These are phyloP conservation scores for Naganishia sp. DNA, from an alignment of 1,284 basidiomycete species.

Conservation along the genomic window DNA sequence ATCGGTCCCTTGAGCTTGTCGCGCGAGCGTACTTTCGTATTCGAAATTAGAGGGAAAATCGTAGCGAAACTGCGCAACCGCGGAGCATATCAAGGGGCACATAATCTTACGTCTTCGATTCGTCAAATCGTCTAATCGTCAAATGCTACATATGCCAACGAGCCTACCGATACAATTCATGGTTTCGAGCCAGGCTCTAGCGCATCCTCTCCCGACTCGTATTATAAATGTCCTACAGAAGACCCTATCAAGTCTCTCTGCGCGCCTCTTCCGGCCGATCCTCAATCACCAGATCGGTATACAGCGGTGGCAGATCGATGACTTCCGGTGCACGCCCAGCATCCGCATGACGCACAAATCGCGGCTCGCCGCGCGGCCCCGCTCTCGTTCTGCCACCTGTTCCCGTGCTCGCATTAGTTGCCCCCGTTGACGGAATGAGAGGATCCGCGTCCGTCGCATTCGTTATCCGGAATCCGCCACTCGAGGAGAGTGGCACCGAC, in stretches of 20 bases:
- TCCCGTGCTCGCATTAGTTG: not conserved
- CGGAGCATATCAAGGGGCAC: too few relatives aligned
- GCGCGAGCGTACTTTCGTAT: too few relatives aligned
- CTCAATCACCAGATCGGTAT: conserved; percentile 30
- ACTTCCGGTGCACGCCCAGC: conserved; percentile 32
- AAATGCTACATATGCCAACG: not conserved
- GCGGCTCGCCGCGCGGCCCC: conserved; percentile 15
- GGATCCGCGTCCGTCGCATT: conserved; percentile 30
- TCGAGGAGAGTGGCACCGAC: not conserved
- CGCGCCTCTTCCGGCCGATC: not conserved
- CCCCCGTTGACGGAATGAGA: not conserved
- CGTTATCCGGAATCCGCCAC: conserved; percentile 28
- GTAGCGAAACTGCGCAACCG: too few relatives aligned
- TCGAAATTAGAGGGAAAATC: too few relatives aligned
- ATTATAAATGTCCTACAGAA: too few relatives aligned
- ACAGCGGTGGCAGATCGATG: conserved; percentile 34
- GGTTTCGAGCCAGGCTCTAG: too few relatives aligned
- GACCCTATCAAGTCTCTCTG: not conserved
- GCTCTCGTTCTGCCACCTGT: not conserved
- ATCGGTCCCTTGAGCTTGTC: too few relatives aligned
- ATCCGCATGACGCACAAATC: conserved; percentile 34
- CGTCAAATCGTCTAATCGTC: not conserved
- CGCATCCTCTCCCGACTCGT: too few relatives aligned
- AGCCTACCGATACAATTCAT: not conserved
- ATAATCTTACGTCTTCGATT: not conserved